phyloP scores from a whole-genome alignment of 139 green algal species.

The Dunaliella sp. region DNA sequence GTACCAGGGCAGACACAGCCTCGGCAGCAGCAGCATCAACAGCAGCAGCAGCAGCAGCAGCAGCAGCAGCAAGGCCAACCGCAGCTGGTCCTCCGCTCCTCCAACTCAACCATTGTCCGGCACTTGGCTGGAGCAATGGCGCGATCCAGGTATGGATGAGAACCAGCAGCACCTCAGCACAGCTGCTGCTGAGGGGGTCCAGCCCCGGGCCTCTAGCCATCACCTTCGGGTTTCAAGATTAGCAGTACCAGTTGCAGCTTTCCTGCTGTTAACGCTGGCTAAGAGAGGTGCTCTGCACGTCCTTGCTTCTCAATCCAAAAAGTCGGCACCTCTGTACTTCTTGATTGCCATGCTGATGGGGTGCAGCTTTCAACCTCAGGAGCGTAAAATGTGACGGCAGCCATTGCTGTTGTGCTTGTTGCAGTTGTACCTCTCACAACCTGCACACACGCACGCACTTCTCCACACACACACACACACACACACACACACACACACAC shows the following conservation, averaged over 20 bases:
- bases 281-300: not conserved
- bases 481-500: not conserved
- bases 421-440: no score
- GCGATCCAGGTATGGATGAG: not conserved
- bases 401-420: no score
- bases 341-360: not conserved
- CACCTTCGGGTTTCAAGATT: not conserved
- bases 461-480: not conserved
- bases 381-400: not conserved
- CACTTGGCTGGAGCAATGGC: not conserved
- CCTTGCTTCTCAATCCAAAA: not conserved
- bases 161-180: not conserved
- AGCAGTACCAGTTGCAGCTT: no score
- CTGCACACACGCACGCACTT: no score
- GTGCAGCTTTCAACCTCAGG: not conserved
- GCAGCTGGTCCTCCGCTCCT: not conserved
- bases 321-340: not conserved
- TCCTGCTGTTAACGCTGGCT: no score
- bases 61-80: not conserved
- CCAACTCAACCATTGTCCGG: not conserved
- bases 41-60: constrained; percentile 13
- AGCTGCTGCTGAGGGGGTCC: not conserved
- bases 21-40: not conserved
- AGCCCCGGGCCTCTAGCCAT: no score
- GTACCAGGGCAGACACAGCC: no score